These are phyloP conservation scores for Kluyveromyces dobzhanskii DNA, from an alignment of 805 yeast genomes.

Conservation along the genomic window DNA sequence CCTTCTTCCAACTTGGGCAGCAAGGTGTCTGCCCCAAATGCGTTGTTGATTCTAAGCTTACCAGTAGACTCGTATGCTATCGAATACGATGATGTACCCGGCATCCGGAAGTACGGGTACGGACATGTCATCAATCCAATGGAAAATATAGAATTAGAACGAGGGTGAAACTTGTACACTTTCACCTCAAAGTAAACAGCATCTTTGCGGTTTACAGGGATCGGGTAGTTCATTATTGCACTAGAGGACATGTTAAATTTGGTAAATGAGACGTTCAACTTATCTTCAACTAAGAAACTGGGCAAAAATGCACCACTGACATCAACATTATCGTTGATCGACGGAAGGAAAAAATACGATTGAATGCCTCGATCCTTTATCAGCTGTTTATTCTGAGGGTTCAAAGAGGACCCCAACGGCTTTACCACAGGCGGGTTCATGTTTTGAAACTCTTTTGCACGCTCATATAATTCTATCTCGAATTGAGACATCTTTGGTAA, in stretches of 20 bases:
- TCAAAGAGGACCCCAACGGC: conserved; percentile 25
- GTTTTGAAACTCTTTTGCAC: conserved; percentile 25
- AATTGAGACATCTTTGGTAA: conserved; percentile 24
- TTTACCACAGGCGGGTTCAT: conserved; percentile 25
- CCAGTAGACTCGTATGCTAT: conserved; percentile 71
- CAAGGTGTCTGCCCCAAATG: conserved; percentile 38
- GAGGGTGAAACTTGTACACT: conserved; percentile 30
- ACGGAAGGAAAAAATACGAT: conserved; percentile 27
- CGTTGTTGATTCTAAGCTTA: conserved; percentile 55
- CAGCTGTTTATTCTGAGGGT: conserved; percentile 19
- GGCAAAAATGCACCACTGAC: conserved; percentile 27
- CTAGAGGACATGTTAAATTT: conserved; percentile 26
- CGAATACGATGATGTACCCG: conserved; percentile 64
- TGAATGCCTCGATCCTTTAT: conserved; percentile 31
- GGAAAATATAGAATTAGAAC: conserved; percentile 43
- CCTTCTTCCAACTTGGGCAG: conserved; percentile 55
- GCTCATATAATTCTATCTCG: conserved; percentile 25
- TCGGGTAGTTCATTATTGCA: conserved; percentile 30
- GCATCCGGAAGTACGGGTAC: conserved; percentile 65
- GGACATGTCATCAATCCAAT: conserved; percentile 67
- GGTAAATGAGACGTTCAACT: conserved; percentile 27
- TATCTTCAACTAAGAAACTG: conserved; percentile 28
- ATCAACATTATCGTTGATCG: conserved; percentile 29
- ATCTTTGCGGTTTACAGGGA: conserved; percentile 44
- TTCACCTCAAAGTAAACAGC: conserved; percentile 63